Conservation (phyloP, 1,139 yeast genomes). For the Petasospora fabianii region DNA sequence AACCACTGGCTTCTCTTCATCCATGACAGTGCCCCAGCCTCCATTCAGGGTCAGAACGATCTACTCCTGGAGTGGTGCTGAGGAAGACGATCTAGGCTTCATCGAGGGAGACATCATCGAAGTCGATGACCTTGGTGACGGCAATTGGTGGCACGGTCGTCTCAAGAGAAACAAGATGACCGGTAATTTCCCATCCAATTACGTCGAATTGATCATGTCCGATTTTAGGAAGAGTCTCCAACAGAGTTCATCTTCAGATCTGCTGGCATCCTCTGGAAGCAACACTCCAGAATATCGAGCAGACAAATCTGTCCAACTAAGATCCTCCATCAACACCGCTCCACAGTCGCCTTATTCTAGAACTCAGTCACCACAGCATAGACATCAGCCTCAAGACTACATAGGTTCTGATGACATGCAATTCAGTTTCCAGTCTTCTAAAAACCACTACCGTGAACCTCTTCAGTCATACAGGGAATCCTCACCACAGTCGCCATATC, state of each 20-base stretch:
- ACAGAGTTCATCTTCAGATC: constrained; percentile 1
- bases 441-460: constrained; percentile 17
- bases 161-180: constrained; percentile 75
- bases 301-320: not conserved
- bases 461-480: constrained; percentile 1
- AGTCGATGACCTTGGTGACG: constrained; percentile 76
- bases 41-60: constrained; percentile 77
- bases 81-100: constrained; percentile 86
- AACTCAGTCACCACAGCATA: constrained; percentile 7
- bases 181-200: constrained; percentile 86
- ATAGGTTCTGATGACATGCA: constrained; percentile 20
- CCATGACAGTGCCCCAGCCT: constrained; percentile 29
- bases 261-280: constrained; percentile 1
- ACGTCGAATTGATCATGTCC: constrained; percentile 58
- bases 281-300: constrained; percentile 6
- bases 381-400: not conserved
- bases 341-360: constrained; percentile 16
- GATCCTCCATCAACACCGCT: constrained; percentile 4
- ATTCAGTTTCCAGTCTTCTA: constrained; percentile 27
- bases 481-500: constrained; percentile 7
- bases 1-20: not conserved
- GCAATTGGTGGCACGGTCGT: constrained; percentile 89
- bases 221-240: constrained; percentile 10
- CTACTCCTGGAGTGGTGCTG: constrained; percentile 90
- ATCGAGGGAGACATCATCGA: constrained; percentile 90